Conservation (phyloP, 2,329 filamentous ascomycete genomes). For the Diaporthe eres region DNA sequence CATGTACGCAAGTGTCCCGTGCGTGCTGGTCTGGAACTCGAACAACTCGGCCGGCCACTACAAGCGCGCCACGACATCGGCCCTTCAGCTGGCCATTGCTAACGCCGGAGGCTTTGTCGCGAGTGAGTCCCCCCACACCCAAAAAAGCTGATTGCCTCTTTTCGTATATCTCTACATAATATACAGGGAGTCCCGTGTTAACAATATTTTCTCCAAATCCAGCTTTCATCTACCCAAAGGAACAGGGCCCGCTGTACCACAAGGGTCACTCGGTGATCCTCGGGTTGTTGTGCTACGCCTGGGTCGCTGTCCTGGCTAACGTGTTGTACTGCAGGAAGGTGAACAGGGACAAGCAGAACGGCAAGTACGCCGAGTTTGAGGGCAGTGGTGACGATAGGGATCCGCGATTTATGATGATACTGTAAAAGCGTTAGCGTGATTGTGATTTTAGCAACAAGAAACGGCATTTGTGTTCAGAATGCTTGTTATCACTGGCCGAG, state of each 20-base stretch:
- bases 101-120: conserved; percentile 78
- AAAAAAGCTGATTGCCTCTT: too few relatives aligned
- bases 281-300: conserved; percentile 71
- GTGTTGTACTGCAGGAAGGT: conserved; percentile 74
- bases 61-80: conserved; percentile 77
- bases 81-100: conserved; percentile 75
- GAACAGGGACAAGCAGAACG: conserved; percentile 72
- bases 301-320: conserved; percentile 73
- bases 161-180: too few relatives aligned
- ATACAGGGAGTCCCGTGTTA: too few relatives aligned
- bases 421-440: conserved; percentile 53
- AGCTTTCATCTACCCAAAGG: conserved; percentile 73
- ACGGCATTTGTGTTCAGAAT: neutral
- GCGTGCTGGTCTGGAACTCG: conserved; percentile 75
- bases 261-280: conserved; percentile 74
- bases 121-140: conserved; percentile 52
- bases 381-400: conserved; percentile 75
- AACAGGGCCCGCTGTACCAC: conserved; percentile 70
- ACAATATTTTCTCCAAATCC: neutral
- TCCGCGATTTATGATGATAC: conserved; percentile 71
- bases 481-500: too few relatives aligned
- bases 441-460: neutral
- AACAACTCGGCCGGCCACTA: conserved; percentile 80
- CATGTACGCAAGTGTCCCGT: conserved; percentile 74
- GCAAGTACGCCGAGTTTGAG: conserved; percentile 70